Evolutionary conservation across 140 eudicot species (phyloP), one percentile per base, ranked within the genome.

Genomic region (Bidens hawaiensis): DNA sequence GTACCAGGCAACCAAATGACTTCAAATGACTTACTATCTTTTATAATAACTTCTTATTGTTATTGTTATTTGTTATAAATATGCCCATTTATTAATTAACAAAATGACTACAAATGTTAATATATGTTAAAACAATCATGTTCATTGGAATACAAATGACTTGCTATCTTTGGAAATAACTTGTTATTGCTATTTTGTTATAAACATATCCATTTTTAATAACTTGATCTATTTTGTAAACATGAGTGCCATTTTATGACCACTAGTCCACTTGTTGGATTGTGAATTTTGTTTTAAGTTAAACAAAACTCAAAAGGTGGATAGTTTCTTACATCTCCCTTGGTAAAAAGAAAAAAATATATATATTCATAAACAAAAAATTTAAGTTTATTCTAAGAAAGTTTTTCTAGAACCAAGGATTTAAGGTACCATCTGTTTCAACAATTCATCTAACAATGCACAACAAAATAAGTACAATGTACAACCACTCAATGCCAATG

Each of bases 401-500:
- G 43, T 30, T 48, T 28, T 26, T 11, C n/a, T 61, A 49, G 12
- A 45, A 46, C 55, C 62, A 30, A 56, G 14, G n/a, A 56, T 30
- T 30, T 28, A 14, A 14, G 60, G 60, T 53, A 53, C 60, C 60
- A 53, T 53, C 2, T 53, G 60, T 53, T 53, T 53, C 60, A 53
- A 30, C 65, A 59, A 59, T 61, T 21, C 53, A 22, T 41, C 23
- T 6, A 64, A 13, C 46, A 64, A 27, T 13, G 33, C 28, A 64
- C 46, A 64, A 65, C 47, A 18, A 47, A 48, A 30, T n/a, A 3
- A 30, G 36, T 38, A 48, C 60, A 65, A 48, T 23, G 54, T 60
- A 70, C 75, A 70, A 25, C 67, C 21, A 43, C 51, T 30, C 24
- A 50, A 50, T 21, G 7, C 71, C 34, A 49, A 3, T 34, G 40